These are phyloP conservation scores for Nicotiana knightiana DNA, from an alignment of 257 asterid species.

Conservation along the genomic window DNA sequence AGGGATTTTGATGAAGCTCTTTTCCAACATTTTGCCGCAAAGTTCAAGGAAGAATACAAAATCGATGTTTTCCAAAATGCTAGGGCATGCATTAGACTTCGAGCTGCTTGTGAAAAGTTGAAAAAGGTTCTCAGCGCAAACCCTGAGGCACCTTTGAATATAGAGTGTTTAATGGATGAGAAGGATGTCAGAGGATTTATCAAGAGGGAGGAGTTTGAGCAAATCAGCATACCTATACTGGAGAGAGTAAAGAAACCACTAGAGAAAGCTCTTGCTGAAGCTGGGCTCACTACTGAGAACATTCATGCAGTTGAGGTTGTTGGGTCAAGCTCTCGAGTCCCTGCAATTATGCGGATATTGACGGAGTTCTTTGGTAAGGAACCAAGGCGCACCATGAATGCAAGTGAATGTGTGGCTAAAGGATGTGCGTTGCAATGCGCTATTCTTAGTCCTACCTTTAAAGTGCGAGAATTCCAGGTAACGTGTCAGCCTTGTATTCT, in stretches of 20 bases:
- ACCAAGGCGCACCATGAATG: slow-evolving; percentile 98
- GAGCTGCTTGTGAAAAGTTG: slow-evolving; percentile 16
- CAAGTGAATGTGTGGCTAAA: slow-evolving; percentile 94
- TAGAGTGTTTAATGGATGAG: slow-evolving; percentile 14
- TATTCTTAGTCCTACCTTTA: slow-evolving; percentile 84
- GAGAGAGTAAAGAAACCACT: slow-evolving; percentile 89
- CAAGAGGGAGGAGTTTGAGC: slow-evolving; percentile 66
- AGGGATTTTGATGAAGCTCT: slow-evolving; percentile 92
- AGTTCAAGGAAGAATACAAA: slow-evolving; percentile 87
- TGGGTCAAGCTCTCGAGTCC: slow-evolving; percentile 95
- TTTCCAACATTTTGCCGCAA: slow-evolving; percentile 81
- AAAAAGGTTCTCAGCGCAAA: slow-evolving; percentile 13
- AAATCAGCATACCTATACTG: slow-evolving; percentile 71
- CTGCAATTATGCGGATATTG: slow-evolving; percentile 75
- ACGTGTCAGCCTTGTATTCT: background rate
- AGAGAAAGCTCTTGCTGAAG: slow-evolving; percentile 87
- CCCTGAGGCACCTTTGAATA: slow-evolving; percentile 13
- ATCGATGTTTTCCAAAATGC: slow-evolving; percentile 90
- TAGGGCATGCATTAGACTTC: slow-evolving; percentile 48
- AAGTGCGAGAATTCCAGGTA: slow-evolving; percentile 95
- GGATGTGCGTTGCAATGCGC: slow-evolving; percentile 92
- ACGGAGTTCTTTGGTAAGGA: slow-evolving; percentile 84
- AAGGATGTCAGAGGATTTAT: slow-evolving; percentile 13
- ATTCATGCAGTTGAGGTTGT: slow-evolving; percentile 85
- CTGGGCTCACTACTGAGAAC: slow-evolving; percentile 54